Percentiles rank a stretch among this genome's conserved stretches.
These are phyloP conservation scores for Papiliotrema fonsecae DNA, from an alignment of 1,284 basidiomycete genomes.

Conservation along the genomic window DNA sequence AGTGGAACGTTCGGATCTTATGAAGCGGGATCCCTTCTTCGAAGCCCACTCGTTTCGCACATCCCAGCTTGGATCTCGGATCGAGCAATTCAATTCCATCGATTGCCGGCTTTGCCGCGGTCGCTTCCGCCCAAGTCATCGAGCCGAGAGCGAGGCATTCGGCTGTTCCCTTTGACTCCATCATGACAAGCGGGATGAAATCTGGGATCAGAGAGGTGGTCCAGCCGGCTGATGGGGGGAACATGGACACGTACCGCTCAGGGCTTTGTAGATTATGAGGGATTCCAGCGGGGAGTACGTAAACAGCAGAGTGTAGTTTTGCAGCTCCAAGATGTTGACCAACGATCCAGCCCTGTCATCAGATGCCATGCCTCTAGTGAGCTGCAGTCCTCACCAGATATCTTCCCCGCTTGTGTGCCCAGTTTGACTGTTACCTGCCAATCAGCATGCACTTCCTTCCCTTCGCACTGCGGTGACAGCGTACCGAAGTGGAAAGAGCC, in stretches of 20 bases:
- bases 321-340: slow-evolving; percentile 12
- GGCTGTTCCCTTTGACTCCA: slow-evolving; percentile 8
- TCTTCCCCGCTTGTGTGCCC: slow-evolving; percentile 25
- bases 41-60: slow-evolving; percentile 15
- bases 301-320: slow-evolving; percentile 24
- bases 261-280: slow-evolving; percentile 25
- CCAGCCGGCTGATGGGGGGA: neutral
- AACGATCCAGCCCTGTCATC: slow-evolving; percentile 12
- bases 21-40: slow-evolving; percentile 41
- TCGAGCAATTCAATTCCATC: slow-evolving; percentile 1
- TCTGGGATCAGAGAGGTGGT: neutral
- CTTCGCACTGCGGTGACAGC: no score
- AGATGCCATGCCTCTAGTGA: no score
- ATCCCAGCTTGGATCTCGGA: slow-evolving; percentile 8
- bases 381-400: slow-evolving; percentile 22
- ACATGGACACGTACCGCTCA: slow-evolving; percentile 10
- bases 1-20: slow-evolving; percentile 41
- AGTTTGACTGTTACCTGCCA: slow-evolving; percentile 5
- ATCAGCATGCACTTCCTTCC: neutral
- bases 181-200: slow-evolving; percentile 23
- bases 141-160: slow-evolving; percentile 15
- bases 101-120: neutral
- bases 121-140: slow-evolving; percentile 2
- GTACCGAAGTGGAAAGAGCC: slow-evolving; percentile 29
- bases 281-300: slow-evolving; percentile 20